Base-by-base conservation (phyloP, 805 yeast genomes). In the Ogataea kodamae region DNA sequence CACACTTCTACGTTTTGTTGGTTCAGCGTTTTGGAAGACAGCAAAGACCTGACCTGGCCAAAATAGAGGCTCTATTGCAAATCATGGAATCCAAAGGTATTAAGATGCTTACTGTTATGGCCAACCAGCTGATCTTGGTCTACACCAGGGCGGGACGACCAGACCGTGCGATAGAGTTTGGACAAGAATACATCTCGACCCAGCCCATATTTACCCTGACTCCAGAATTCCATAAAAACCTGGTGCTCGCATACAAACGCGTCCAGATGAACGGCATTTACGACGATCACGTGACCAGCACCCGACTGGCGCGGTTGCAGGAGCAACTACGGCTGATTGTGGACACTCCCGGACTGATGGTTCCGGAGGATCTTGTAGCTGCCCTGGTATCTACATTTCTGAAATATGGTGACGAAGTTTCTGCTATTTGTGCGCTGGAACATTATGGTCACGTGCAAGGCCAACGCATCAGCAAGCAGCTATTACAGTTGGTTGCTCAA, bases 1-100 rank as follows among this genome's bases (percentile, higher is more conserved):
- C 74, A 0, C 65, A 65, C 38, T 62, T 65, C 26, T 72, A 69
- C 36, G 49, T 67, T 2, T 55, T 62, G 7, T 59, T 71, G 32
- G 49, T 68, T 6, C 60, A 61, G 22, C 46, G 55, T 30, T 64
- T 59, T 19, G 54, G 56, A 18, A 49, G 59, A 23, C 59, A 61
- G 8, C 40, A 46, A 15, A 33, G 37, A 4, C 54, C 55, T 5
- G 48, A 50, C 14, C 26, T 52, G 3, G 39, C 41, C 9, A 52
- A 56, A 23, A 56, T 70, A 9, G 48, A 54, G 13, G 39, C 39
- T 1, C 18, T 68, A 5, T 15, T 68, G 9, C 29, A 45, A 1
- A 40, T 55, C 30, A 64, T 69, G 57, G 40, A 47, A n/a, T 22
- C 49, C 2, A 42, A 46, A 3, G 47, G 51, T 9, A 53, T 67